Conservation (phyloP, 495 filamentous ascomycete genomes). For the Chaetomium fimeti region DNA sequence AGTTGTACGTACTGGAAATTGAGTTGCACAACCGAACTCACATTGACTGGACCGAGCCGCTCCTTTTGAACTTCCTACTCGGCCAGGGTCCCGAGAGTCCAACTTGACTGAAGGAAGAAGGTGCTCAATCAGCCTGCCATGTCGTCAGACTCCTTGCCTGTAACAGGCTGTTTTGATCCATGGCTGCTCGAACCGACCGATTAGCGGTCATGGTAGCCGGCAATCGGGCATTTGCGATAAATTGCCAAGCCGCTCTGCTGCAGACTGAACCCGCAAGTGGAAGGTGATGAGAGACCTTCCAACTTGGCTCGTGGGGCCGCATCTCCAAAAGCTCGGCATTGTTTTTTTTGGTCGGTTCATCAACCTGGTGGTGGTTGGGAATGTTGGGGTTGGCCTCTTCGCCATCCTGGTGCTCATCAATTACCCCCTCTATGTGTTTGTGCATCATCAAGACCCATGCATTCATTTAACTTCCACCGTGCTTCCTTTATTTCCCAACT, state of each 20-base stretch:
- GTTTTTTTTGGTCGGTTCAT: background rate
- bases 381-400: no score
- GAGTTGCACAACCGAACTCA: background rate
- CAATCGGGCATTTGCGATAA: slow-evolving; percentile 1
- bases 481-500: no score
- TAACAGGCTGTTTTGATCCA: background rate
- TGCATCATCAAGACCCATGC: no score
- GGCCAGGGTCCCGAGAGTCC: background rate
- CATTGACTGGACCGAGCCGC: no score
- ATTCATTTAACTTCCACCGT: no score
- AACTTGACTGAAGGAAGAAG: background rate
- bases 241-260: slow-evolving; percentile 10
- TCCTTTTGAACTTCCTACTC: no score
- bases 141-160: background rate
- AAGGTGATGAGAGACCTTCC: slow-evolving; percentile 7
- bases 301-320: background rate
- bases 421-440: no score
- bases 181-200: background rate
- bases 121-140: background rate
- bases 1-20: background rate
- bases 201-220: background rate
- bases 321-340: background rate
- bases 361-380: no score
- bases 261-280: slow-evolving; percentile 3
- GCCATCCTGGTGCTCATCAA: no score